Base-by-base conservation (phyloP, 2,329 filamentous ascomycete genomes). In the Hypoxylon rubiginosum region DNA sequence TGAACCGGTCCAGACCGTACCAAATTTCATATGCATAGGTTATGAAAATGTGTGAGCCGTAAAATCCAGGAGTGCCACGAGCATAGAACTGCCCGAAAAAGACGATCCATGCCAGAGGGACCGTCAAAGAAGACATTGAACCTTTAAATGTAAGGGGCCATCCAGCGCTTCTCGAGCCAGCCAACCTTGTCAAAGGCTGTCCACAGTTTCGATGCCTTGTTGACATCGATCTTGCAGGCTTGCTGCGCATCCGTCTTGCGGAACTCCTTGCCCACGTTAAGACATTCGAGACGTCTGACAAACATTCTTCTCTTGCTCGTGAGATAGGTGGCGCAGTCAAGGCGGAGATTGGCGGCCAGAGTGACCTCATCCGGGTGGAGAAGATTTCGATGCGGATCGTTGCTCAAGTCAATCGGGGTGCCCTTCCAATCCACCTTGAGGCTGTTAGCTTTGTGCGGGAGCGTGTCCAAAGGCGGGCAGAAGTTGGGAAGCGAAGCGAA, bases 151-250 rank as follows among this genome's bases (percentile, higher is more conserved):
- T 76, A 80, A 11, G 65, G 66, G 15, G 68, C 73, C 67, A 87
- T 79, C 81, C 82, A 85, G 3, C 77, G 70, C 15, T 82, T 76
- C 4, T 91, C 84, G 68, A 97, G 89, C 93, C 94, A 97, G 72
- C 91, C 92, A 39, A 96, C 92, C 73, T 90, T 91, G 53, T 97
- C 92, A 76, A 93, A 98, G 5, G 93, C 93, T 39, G 90, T 90
- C 92, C 93, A 97, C 50, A 98, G 84, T 79, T 95, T 95, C 71
- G 93, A 97, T 2, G 94, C 93, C 83, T 97, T 98, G 84, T 97
- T 97, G 78, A 98, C 95, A 74, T 98, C 95, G 69, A 97, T 97
- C 83, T 97, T 97, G 86, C 93, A 97, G n/a, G 93, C 93, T 78
- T 97, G 92, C 79, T 98, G 95, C 4, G 94, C 93, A 77, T 97